These are phyloP conservation scores for Candolleomyces eurysporus DNA, from an alignment of 768 basidiomycete genomes.

Conservation along the genomic window DNA sequence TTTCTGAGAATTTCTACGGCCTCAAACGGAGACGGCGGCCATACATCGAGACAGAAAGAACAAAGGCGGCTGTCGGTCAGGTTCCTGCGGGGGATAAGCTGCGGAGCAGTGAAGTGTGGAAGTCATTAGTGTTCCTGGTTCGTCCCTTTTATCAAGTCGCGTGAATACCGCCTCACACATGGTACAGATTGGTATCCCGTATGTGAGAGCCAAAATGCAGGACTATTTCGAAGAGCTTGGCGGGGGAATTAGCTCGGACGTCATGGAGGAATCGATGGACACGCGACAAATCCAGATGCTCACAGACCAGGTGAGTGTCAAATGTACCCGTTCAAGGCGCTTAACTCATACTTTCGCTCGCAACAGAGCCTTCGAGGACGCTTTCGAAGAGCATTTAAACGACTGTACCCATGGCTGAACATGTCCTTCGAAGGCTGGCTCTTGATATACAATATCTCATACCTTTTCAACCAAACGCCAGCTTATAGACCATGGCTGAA, in stretches of 20 bases:
- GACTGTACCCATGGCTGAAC: conserved; percentile 80
- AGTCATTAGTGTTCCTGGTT: conserved; percentile 80
- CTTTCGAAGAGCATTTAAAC: conserved; percentile 64
- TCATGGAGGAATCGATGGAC: conserved; percentile 53
- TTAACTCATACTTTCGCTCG: not conserved
- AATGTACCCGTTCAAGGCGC: not conserved
- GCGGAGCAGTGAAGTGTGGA: conserved; percentile 63
- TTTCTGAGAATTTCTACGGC: conserved; percentile 95
- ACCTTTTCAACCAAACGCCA: conserved; percentile 83
- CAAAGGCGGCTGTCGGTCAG: conserved; percentile 64
- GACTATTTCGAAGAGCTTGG: conserved; percentile 91
- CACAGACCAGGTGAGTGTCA: conserved; percentile 48
- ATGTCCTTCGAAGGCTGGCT: conserved; percentile 78
- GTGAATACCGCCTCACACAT: not conserved
- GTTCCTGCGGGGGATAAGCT: conserved; percentile 66
- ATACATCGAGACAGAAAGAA: conserved; percentile 66
- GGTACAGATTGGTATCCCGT: conserved; percentile 82
- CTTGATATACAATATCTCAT: conserved; percentile 80
- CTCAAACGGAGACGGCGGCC: conserved; percentile 77
- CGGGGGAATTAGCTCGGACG: conserved; percentile 70
- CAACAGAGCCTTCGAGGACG: conserved; percentile 52
- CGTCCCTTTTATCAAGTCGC: conserved; percentile 22
- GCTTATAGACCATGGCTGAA: conserved; percentile 91
- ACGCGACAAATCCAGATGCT: conserved; percentile 42
- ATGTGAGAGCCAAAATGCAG: conserved; percentile 82